A percentile compares a stretch with the other conserved stretches of the same genome.
Evolutionary conservation across 2,329 filamentous ascomycete genomes (phyloP).

Genomic region (Aspergillus sp.): DNA sequence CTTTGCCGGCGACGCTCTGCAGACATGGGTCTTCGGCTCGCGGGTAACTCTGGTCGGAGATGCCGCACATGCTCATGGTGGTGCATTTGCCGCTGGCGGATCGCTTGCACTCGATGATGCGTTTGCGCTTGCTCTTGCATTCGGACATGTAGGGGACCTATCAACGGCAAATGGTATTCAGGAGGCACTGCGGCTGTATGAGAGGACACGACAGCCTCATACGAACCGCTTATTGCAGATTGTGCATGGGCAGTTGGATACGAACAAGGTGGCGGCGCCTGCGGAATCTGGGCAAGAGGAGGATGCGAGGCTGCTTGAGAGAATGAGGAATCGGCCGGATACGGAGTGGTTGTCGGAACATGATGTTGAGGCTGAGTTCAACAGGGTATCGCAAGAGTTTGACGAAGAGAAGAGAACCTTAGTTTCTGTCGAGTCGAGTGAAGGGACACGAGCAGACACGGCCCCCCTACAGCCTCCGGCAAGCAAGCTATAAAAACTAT

Average conservation of each 20-base stretch:
- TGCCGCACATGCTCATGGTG: constrained; percentile 37
- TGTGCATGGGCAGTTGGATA: constrained; percentile 32
- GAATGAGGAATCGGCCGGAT: constrained; percentile 44
- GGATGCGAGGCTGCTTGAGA: constrained; percentile 36
- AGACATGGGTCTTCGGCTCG: constrained; percentile 48
- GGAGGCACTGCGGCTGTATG: constrained; percentile 45
- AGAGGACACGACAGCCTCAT: constrained; percentile 49
- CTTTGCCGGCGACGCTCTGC: constrained; percentile 44
- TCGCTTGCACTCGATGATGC: constrained; percentile 40
- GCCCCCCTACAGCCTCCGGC: too few relatives aligned
- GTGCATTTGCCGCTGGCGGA: constrained; percentile 37
- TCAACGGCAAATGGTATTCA: constrained; percentile 18
- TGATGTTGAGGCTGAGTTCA: constrained; percentile 49
- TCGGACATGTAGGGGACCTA: constrained; percentile 38
- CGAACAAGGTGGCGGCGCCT: neutral
- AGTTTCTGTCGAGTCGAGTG: too few relatives aligned
- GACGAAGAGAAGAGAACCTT: neutral
- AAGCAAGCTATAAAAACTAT: too few relatives aligned
- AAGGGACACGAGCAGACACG: too few relatives aligned
- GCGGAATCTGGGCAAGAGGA: constrained; percentile 38
- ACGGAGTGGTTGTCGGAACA: constrained; percentile 54
- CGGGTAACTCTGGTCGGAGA: constrained; percentile 35
- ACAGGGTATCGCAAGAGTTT: neutral
- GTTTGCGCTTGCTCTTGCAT: constrained; percentile 47
- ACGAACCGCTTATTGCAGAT: constrained; percentile 43